These are phyloP conservation scores for Volutella citrinella DNA, from an alignment of 2,329 filamentous ascomycete genomes.

Conservation along the genomic window DNA sequence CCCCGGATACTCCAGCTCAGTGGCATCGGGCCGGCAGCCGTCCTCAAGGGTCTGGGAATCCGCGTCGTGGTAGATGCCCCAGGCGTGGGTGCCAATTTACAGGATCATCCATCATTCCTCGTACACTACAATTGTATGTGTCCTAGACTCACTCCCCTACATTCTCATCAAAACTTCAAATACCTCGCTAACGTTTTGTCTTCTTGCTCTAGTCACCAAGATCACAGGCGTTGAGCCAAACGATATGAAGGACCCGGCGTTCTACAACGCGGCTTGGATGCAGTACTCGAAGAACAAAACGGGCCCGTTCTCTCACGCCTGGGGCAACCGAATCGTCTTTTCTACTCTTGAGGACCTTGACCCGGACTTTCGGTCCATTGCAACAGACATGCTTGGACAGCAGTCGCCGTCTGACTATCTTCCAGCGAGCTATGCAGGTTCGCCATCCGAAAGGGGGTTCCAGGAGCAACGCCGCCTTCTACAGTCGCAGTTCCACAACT, in stretches of 20 bases:
- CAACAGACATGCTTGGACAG: conserved; percentile 1
- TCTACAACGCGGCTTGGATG: conserved; percentile 19
- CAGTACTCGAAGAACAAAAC: conserved; percentile 20
- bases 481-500: conserved; percentile 13
- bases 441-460: conserved; percentile 12
- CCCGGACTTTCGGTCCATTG: conserved; percentile 6
- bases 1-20: conserved; percentile 56
- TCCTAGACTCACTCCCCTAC: too few species aligned
- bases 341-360: conserved; percentile 14
- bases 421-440: conserved; percentile 16
- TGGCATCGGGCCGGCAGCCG: conserved; percentile 49
- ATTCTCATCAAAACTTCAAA: too few species aligned
- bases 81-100: conserved; percentile 47
- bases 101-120: conserved; percentile 34
- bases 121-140: too few species aligned
- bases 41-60: conserved; percentile 47
- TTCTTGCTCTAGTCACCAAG: conserved; percentile 13
- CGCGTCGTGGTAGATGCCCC: conserved; percentile 49
- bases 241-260: conserved; percentile 19
- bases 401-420: conserved; percentile 18
- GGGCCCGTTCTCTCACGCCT: conserved; percentile 21
- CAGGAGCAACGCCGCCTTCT: conserved; percentile 9
- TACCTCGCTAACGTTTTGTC: too few species aligned
- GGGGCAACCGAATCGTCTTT: conserved; percentile 20
- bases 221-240: conserved; percentile 11